Evolutionary conservation across 306 rosid genomes (phyloP), one percentile per base, ranked within the genome.

Genomic region (Cicer judaicum): DNA sequence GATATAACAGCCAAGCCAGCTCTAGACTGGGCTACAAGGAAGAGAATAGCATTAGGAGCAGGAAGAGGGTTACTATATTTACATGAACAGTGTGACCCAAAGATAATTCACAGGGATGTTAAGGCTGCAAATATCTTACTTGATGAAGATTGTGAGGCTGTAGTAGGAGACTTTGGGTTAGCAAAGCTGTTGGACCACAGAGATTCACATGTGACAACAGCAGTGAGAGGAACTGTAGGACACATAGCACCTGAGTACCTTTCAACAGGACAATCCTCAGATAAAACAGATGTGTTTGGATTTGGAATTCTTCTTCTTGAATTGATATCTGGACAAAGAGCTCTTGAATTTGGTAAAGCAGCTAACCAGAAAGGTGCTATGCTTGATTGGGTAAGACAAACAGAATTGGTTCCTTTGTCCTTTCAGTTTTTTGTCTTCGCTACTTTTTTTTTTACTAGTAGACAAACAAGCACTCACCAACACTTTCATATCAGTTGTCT

Each of bases 161-260:
- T 95, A 56, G 98, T 95, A 12, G 99, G 99, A 68, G 99, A 95
- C 80, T 95, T 95, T 68, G 99, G 99, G 49, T 70, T 95, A 72
- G 99, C 99, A 72, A 95, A 95, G 81, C 85, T 92, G 59, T 83
- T 95, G 78, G 96, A 95, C 77, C 99, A 92, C 82, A 84, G 77
- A 39, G 99, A 92, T 55, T 95, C 99, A 6, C 99, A 95, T 56
- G 96, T 95, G 48, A 92, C 99, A 41, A 95, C 99, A 9, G 99
- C 99, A 0, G 99, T 95, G 44, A 88, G 99, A 81, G 99, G 99
- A 9, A 95, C 99, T 1, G 99, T 95, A 12, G 99, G 99, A 7
- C 99, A 95, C 70, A 95, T 95, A 77, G 99, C 99, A 13, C 99
- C 99, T 0, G 99, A 95, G 79, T 95, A 95, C 79, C 93, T 95